Base-by-base conservation (phyloP, 345 rosid genomes). In the Hypericum perforatum region DNA sequence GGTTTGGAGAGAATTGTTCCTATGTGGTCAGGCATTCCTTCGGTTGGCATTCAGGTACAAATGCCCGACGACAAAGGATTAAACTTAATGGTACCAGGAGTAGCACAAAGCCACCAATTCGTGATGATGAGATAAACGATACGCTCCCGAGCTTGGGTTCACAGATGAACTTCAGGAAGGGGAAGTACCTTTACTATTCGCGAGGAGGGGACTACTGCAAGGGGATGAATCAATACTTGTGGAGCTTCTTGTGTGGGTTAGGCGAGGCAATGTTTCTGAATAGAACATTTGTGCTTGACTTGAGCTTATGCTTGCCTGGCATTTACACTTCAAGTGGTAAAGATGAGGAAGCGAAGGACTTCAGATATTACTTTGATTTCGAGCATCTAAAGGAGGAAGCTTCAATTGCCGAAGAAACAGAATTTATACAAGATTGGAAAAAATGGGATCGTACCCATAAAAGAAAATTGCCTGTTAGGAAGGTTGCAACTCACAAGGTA, bases 211-310 rank as follows among this genome's bases (percentile, higher is more conserved):
- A 92, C 71, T 83, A 88, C 56, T 92, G 98, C 52, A 85, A 85
- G 58, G 96, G 95, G 16, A 92, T 92, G 98, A 92, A 92, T 72
- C 98, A 85, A 39, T 81, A 81, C 61, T 46, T 78, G 72, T 88
- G 98, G 98, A 88, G 96, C 71, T 88, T 85, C 82, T 69, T 92
- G 69, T 88, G 96, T 70, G 98, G 90, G 8, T 71, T 92, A 52
- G 96, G 98, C 6, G 98, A 88, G 69, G 94, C 98, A 0, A 78
- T 83, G 90, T 92, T 79, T 57, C 75, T 92, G 74, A 92, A 92
- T 57, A 58, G 98, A 55, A 85, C 95, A 1, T 85, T 88, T 57
- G 98, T 92, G 44, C 74, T 88, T 85, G 98, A 92, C 70, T 68
- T 92, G 66, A 88, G 85, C 57, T 16, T 92, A 40, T 92, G 96